phyloP scores from a whole-genome alignment of 306 rosid genomes.

The Styphnolobium japonicum region DNA sequence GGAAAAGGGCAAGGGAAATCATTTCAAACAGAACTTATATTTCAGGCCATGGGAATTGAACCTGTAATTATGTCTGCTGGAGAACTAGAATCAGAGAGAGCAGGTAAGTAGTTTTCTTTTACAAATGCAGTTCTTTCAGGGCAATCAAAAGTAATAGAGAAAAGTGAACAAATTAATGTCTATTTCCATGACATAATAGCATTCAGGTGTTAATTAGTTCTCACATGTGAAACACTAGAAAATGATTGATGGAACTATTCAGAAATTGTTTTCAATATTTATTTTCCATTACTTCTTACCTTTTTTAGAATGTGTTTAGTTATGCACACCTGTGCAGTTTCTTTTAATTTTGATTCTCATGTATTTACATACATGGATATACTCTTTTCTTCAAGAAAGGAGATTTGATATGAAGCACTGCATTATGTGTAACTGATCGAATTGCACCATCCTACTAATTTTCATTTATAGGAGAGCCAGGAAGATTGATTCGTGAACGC shows the following conservation, averaged over 20 bases:
- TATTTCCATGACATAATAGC: conserved; percentile 16
- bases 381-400: not conserved
- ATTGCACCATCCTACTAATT: conserved; percentile 18
- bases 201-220: not conserved
- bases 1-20: conserved; percentile 99
- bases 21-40: conserved; percentile 95
- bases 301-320: not conserved
- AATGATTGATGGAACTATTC: conserved; percentile 4
- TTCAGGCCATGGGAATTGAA: conserved; percentile 92
- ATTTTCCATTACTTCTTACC: conserved; percentile 3
- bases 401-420: not conserved
- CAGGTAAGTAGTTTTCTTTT: conserved; percentile 63
- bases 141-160: not conserved
- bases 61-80: conserved; percentile 98
- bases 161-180: not conserved
- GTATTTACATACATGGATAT: not conserved
- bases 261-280: not conserved
- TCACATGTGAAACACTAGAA: not conserved
- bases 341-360: conserved; percentile 1
- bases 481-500: conserved; percentile 90
- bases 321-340: not conserved
- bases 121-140: not conserved
- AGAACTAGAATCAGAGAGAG: conserved; percentile 93
- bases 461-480: conserved; percentile 79
- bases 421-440: conserved; percentile 11